Conservation (phyloP, 2,329 filamentous ascomycete species). For the Neurospora sp. region DNA sequence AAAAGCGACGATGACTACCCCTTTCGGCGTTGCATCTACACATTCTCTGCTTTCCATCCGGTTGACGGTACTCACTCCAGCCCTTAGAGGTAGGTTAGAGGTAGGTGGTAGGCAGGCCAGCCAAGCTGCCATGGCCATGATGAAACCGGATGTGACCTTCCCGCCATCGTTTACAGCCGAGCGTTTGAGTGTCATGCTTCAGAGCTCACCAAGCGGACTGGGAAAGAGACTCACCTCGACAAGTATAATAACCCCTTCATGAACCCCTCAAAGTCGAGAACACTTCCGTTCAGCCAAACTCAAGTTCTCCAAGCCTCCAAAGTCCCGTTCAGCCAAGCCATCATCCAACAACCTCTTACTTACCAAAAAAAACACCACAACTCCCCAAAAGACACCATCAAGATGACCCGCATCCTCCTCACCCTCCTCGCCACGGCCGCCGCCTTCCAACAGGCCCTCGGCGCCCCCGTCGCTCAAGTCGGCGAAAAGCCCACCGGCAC, state of each 20-base stretch:
- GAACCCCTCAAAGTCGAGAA: background rate
- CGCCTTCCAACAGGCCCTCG: constrained; percentile 11
- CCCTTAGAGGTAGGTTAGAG: too few species aligned
- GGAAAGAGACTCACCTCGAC: background rate
- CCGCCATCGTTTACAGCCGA: background rate
- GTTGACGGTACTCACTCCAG: background rate
- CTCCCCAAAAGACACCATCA: background rate
- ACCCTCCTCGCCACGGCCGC: constrained; percentile 14
- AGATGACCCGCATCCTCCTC: constrained; percentile 15
- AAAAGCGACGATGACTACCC: background rate
- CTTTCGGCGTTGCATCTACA: background rate
- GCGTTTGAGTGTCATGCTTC: background rate
- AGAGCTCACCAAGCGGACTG: background rate
- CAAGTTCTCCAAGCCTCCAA: background rate
- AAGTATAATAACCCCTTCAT: background rate
- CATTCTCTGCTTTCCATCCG: background rate
- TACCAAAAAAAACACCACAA: background rate
- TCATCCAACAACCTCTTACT: background rate
- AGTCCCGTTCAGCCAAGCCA: background rate
- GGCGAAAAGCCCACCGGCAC: constrained; percentile 1
- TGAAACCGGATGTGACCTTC: background rate
- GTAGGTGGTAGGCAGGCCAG: background rate
- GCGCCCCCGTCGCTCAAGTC: constrained; percentile 10
- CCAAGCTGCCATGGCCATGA: background rate
- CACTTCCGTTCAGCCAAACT: background rate